Evolutionary conservation across 768 basidiomycete genomes (phyloP).

Genomic region (Mycena rebaudengoi): DNA sequence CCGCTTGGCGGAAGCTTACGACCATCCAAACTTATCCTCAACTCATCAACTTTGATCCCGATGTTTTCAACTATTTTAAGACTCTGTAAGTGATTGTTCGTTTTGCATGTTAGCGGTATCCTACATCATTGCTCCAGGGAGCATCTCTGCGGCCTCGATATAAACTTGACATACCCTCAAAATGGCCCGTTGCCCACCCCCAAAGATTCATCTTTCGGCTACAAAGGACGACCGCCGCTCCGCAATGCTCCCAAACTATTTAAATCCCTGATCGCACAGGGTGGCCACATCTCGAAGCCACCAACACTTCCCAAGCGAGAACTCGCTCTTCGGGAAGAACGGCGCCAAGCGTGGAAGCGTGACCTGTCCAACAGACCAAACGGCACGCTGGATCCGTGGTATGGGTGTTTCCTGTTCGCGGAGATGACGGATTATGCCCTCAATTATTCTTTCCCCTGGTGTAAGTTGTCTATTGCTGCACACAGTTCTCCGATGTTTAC

Average conservation of each 20-base stretch:
- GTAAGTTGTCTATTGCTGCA: too few species aligned
- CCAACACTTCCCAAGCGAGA: conserved; percentile 33
- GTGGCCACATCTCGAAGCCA: conserved; percentile 11
- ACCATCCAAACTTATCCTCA: conserved; percentile 79
- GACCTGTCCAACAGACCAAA: conserved; percentile 56
- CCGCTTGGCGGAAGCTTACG: conserved; percentile 46
- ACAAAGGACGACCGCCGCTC: conserved; percentile 14
- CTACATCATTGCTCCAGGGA: conserved; percentile 44
- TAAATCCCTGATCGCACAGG: conserved; percentile 19
- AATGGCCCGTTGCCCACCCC: conserved; percentile 56
- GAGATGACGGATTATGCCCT: conserved; percentile 75
- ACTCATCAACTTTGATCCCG: conserved; percentile 74
- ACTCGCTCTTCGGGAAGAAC: conserved; percentile 24
- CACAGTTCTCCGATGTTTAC: too few species aligned
- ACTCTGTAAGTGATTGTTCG: conserved; percentile 58
- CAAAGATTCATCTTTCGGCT: conserved; percentile 17
- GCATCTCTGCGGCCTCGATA: conserved; percentile 68
- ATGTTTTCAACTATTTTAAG: conserved; percentile 72
- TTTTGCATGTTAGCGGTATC: not conserved
- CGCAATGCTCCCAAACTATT: conserved; percentile 13
- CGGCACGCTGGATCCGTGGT: conserved; percentile 64
- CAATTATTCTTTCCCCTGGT: conserved; percentile 76
- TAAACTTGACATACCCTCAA: conserved; percentile 77
- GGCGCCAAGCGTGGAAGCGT: conserved; percentile 52
- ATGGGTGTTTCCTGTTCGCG: conserved; percentile 69